Percentiles rank a stretch among this genome's conserved stretches.
These are phyloP conservation scores for Paramecium sonneborni DNA, from an alignment of 73 alveolate species.

Conservation along the genomic window DNA sequence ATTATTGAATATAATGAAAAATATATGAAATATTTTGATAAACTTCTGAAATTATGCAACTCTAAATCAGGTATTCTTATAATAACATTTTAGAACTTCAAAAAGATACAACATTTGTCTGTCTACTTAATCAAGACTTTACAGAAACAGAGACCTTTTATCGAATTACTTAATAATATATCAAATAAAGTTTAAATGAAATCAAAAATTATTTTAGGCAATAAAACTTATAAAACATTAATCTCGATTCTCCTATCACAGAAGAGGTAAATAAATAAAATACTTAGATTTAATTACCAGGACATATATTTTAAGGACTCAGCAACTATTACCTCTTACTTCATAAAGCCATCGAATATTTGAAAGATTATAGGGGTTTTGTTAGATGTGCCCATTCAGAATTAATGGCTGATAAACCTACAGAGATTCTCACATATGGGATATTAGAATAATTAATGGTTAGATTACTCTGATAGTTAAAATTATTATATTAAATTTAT, in stretches of 20 bases:
- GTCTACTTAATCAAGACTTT: background rate
- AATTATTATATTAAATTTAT: background rate
- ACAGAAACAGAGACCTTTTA: conserved; percentile 36
- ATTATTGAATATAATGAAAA: conserved; percentile 35
- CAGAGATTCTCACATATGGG: conserved; percentile 5
- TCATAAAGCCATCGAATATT: background rate
- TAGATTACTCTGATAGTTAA: background rate
- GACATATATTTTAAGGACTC: background rate
- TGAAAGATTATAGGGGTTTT: background rate
- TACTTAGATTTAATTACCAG: background rate
- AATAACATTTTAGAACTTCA: background rate
- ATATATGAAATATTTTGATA: conserved; percentile 24
- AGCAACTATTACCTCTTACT: background rate
- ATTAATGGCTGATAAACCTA: background rate
- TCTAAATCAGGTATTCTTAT: conserved; percentile 2
- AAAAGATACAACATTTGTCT: background rate
- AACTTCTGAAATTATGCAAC: conserved; percentile 6
- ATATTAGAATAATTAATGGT: conserved; percentile 29
- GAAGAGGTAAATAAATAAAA: conserved; percentile 4
- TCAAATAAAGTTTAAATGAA: background rate
- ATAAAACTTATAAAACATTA: background rate
- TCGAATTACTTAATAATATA: background rate
- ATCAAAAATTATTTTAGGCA: background rate
- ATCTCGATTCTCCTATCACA: background rate
- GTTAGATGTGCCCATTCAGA: background rate